Evolutionary conservation across 495 filamentous ascomycete genomes (phyloP).

Genomic region (Penicillium samsonianum): DNA sequence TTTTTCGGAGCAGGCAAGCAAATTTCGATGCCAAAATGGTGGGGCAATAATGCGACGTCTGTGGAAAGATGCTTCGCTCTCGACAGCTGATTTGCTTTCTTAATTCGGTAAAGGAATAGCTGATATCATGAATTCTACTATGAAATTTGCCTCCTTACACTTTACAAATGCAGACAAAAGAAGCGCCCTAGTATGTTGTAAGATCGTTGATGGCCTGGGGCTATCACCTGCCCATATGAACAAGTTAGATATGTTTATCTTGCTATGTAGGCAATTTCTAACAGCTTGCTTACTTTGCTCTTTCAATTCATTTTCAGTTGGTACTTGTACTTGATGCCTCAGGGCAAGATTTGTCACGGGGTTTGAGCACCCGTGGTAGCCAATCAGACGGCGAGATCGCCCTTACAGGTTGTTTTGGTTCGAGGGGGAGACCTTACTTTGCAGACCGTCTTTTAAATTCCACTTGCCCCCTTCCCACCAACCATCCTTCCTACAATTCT

Average conservation of each 20-base stretch:
- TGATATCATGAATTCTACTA: background rate
- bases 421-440: constrained; percentile 27
- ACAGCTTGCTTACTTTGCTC: background rate
- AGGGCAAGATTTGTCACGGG: constrained; percentile 27
- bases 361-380: constrained; percentile 9
- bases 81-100: constrained; percentile 16
- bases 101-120: background rate
- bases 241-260: background rate
- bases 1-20: constrained; percentile 55
- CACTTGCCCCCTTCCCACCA: constrained; percentile 10
- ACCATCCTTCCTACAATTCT: constrained; percentile 10
- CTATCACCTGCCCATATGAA: background rate
- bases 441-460: constrained; percentile 32
- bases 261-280: too few relatives aligned
- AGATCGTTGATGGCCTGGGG: background rate
- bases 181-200: background rate
- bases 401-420: constrained; percentile 37
- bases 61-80: constrained; percentile 41
- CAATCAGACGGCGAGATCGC: constrained; percentile 28
- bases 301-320: background rate
- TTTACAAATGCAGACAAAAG: background rate
- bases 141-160: background rate
- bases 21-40: constrained; percentile 58
- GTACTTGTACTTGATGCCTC: constrained; percentile 6
- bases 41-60: constrained; percentile 49